A percentile compares a stretch with the other conserved stretches of the same genome.
phyloP scores from a whole-genome alignment of 2,329 filamentous ascomycete genomes.

The Curvularia verruculosa region DNA sequence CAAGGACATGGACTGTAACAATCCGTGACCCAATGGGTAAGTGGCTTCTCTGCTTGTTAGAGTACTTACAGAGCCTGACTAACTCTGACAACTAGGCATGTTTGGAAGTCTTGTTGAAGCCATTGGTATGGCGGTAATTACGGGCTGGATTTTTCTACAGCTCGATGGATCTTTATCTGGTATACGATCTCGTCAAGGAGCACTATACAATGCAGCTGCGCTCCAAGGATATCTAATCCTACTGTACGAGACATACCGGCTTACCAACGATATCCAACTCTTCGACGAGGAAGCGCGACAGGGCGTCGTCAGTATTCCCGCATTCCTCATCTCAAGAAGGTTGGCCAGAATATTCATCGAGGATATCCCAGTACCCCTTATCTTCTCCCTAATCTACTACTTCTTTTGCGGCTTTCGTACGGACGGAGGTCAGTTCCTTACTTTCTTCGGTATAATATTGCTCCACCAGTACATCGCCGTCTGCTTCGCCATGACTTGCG shows the following conservation, averaged over 20 bases:
- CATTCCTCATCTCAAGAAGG: conserved; percentile 73
- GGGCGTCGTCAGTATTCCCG: conserved; percentile 71
- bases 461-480: conserved; percentile 76
- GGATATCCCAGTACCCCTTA: conserved; percentile 72
- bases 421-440: conserved; percentile 69
- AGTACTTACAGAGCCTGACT: neutral
- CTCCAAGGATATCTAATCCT: conserved; percentile 79
- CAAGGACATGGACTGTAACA: conserved; percentile 72
- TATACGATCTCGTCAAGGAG: conserved; percentile 75
- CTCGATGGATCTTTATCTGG: conserved; percentile 70
- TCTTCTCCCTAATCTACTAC: conserved; percentile 75
- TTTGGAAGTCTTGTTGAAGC: conserved; percentile 72
- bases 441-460: conserved; percentile 71
- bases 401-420: conserved; percentile 78
- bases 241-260: conserved; percentile 75
- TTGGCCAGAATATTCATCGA: conserved; percentile 72
- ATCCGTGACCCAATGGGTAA: conserved; percentile 75
- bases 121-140: conserved; percentile 71
- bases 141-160: conserved; percentile 74
- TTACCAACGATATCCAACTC: conserved; percentile 74
- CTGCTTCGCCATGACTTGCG: conserved; percentile 71
- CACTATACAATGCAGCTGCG: conserved; percentile 72
- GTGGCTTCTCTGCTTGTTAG: neutral
- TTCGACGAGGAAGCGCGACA: conserved; percentile 79
- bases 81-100: conserved; percentile 50